These are phyloP conservation scores for Rhodotorula sp. DNA, from an alignment of 1,284 basidiomycete genomes.

Conservation along the genomic window DNA sequence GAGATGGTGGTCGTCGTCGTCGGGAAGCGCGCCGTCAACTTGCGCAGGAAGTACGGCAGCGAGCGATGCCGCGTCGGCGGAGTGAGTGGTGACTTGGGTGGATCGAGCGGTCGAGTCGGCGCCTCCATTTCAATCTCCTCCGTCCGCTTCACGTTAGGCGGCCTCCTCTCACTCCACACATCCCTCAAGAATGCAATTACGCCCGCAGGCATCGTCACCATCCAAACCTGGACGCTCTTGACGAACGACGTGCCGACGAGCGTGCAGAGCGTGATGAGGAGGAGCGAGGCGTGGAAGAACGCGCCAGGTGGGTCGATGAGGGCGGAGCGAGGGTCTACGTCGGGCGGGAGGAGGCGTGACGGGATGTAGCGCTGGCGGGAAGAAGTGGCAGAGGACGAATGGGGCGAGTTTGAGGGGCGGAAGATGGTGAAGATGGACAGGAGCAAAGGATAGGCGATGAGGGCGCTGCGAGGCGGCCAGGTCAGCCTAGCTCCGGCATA, in stretches of 20 bases:
- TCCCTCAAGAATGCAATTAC: slow-evolving; percentile 68
- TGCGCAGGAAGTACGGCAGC: slow-evolving; percentile 34
- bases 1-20: slow-evolving; percentile 68
- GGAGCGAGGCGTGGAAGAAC: slow-evolving; percentile 54
- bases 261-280: slow-evolving; percentile 58
- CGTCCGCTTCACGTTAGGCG: neutral
- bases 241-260: slow-evolving; percentile 61
- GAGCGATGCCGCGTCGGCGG: neutral
- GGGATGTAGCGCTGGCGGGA: slow-evolving; percentile 50
- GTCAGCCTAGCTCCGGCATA: slow-evolving; percentile 24
- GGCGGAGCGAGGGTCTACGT: slow-evolving; percentile 54
- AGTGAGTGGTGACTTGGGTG: neutral
- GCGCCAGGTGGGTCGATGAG: slow-evolving; percentile 58
- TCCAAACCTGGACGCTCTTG: slow-evolving; percentile 58
- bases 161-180: slow-evolving; percentile 59
- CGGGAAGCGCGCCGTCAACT: slow-evolving; percentile 59
- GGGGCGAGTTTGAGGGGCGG: neutral
- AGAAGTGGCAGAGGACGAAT: slow-evolving; percentile 2
- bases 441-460: slow-evolving; percentile 50
- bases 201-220: slow-evolving; percentile 84
- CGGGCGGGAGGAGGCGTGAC: slow-evolving; percentile 51
- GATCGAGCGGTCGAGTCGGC: slow-evolving; percentile 9
- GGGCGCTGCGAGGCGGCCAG: slow-evolving; percentile 28
- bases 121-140: slow-evolving; percentile 31
- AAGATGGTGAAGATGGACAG: slow-evolving; percentile 45